A percentile compares a stretch with the other conserved stretches of the same genome.
Evolutionary conservation across 495 filamentous ascomycete species (phyloP).

Genomic region (Penicillium desertorum): DNA sequence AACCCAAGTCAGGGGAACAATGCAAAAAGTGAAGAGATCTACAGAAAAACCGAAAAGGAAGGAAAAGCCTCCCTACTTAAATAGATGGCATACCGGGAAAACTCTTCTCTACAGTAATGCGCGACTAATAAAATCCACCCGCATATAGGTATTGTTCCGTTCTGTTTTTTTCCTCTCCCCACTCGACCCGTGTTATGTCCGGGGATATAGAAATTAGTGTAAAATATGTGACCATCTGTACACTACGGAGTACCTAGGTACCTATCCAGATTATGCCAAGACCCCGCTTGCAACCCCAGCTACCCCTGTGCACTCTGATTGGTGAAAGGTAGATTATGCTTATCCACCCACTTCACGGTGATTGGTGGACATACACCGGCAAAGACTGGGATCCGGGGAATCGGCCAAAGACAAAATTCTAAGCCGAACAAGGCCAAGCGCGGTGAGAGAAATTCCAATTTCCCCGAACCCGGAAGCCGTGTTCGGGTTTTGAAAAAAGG

Average conservation of each 20-base stretch:
- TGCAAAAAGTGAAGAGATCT: background rate
- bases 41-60: background rate
- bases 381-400: constrained; percentile 29
- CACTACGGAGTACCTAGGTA: no score
- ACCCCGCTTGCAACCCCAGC: constrained; percentile 24
- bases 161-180: constrained; percentile 1
- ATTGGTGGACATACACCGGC: constrained; percentile 18
- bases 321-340: constrained; percentile 1
- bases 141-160: background rate
- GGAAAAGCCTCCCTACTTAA: constrained; percentile 1
- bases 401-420: constrained; percentile 19
- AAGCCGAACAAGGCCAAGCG: constrained; percentile 18
- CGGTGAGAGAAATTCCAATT: background rate
- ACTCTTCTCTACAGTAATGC: background rate
- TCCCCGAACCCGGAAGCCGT: constrained; percentile 16
- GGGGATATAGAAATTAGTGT: constrained; percentile 9
- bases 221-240: constrained; percentile 1
- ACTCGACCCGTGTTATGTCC: constrained; percentile 7
- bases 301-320: constrained; percentile 5
- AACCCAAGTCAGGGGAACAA: constrained; percentile 13
- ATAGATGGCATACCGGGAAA: constrained; percentile 8
- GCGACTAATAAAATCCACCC: constrained; percentile 2
- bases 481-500: constrained; percentile 14
- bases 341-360: background rate
- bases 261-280: constrained; percentile 18